Base-by-base conservation (phyloP, 2,329 filamentous ascomycete genomes). In the Sphaerulina populicola region DNA sequence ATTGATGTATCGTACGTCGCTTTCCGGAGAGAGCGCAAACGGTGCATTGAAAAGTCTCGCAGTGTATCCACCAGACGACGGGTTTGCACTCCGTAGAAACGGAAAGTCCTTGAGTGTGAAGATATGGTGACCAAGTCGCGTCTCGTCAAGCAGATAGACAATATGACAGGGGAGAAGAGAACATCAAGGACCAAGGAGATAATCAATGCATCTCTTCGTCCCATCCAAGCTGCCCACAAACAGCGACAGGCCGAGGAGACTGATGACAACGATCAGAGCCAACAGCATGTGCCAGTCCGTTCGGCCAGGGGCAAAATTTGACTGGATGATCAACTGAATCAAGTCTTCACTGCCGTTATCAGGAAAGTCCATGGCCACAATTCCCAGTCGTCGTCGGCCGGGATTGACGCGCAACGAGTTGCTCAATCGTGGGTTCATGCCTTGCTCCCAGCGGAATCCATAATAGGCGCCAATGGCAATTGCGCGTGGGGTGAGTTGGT, bases 171-270 rank as follows among this genome's bases (percentile, higher is more conserved):
- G 6, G 10, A 8, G 31, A n/a, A n/a, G 6, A 11, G 10, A 11
- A 11, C 31, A 35, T 35, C 7, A 35, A 6, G 31, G 31, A 11
- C 31, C 31, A n/a, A 35, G 31, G 6, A 35, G 12, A 9, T 35
- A 35, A 9, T 35, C 31, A 10, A 35, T 35, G 12, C 31, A 35
- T 35, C 31, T 11, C 31, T 35, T n/a, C 12, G 31, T 11, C 10
- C 31, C 85, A 84, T 1, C 78, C 83, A 42, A 82, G 81, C 66
- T 78, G 9, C 1, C 11, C n/a, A 14, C 30, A n/a, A 41, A 14
- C 29, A 23, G n/a, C 7, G 31, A n/a, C 6, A 35, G 10, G 6
- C 10, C 15, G 5, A 33, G 9, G 14, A 35, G n/a, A 9, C 18
- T 18, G 18, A 33, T 29, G 29, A 50, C 18, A 6, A 18, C 40